Base-by-base conservation (phyloP, 345 rosid genomes). In the Euphorbia lathyris region DNA sequence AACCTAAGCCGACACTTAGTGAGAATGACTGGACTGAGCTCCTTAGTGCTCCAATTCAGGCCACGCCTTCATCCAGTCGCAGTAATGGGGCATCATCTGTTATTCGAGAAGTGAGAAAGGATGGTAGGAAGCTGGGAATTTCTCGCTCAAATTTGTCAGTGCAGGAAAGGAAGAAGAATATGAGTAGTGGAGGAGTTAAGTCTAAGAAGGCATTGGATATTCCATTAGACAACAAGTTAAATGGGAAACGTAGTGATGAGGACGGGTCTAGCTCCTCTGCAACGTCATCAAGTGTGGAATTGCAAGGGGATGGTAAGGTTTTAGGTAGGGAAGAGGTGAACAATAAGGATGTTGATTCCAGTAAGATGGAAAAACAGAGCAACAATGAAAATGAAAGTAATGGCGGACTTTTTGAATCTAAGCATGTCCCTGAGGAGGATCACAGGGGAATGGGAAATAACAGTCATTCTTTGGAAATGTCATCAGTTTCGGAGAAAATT, bases 1-100 rank as follows among this genome's bases (percentile, higher is more conserved):
- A 79, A 59, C 80, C 82, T 1, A 86, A 74, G 69, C 67, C 90
- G 12, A 62, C 84, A 16, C 86, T 86, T 32, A 87, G 86, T 71
- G 98, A 94, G 61, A 84, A 79, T 78, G 98, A 91, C 71, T 94
- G 98, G 97, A 91, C 98, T 32, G 85, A 90, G 68, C 79, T 94
- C 43, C 83, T 91, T 76, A 72, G 89, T 66, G 66, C 84, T n/a
- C 88, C 91, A 5, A 69, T 56, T 72, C 82, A 73, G 58, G 79
- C 36, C 20, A 22, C 72, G 7, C 40, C 82, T n/a, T 68, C 73
- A 23, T 53, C 79, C 50, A 78, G 69, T 64, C 79, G 78, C 13
- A 58, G 80, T n/a, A 62, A 79, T 72, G 86, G 82, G 80, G 77
- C 74, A 56, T 64, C 88, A 50, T 61, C 88, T 74, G 80, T 29